phyloP scores from a whole-genome alignment of 768 basidiomycete genomes.

The Gautieria morchelliformis region DNA sequence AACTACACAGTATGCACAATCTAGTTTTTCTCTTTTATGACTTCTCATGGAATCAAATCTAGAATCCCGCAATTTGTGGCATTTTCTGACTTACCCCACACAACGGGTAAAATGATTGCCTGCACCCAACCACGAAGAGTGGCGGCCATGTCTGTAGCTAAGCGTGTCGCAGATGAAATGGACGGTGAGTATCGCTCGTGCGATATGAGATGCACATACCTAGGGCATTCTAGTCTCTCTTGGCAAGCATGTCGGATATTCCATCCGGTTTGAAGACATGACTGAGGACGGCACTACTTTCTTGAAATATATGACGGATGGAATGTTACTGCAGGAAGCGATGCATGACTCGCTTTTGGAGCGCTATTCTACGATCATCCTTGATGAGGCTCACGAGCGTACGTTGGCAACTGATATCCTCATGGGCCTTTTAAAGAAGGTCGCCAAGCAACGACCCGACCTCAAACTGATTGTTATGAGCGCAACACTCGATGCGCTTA shows the following conservation, averaged over 20 bases:
- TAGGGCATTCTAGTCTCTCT: constrained; percentile 54
- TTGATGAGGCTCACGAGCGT: constrained; percentile 98
- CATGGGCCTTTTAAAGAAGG: constrained; percentile 88
- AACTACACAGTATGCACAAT: constrained; percentile 72
- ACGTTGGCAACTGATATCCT: constrained; percentile 97
- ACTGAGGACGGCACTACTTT: constrained; percentile 85
- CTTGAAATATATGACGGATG: constrained; percentile 99
- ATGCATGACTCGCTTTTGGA: constrained; percentile 90
- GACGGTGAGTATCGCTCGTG: constrained; percentile 73
- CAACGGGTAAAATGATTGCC: constrained; percentile 82
- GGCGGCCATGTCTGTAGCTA: constrained; percentile 96
- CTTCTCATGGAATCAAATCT: constrained; percentile 14
- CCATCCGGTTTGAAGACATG: constrained; percentile 98
- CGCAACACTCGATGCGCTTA: constrained; percentile 91
- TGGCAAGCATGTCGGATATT: constrained; percentile 93
- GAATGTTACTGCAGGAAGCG: constrained; percentile 96
- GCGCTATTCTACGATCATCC: constrained; percentile 94
- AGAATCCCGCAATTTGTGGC: constrained; percentile 97
- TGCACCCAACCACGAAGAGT: constrained; percentile 97
- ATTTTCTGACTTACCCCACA: constrained; percentile 87
- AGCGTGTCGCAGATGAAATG: constrained; percentile 98
- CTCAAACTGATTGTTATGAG: constrained; percentile 99
- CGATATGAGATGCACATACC: neutral
- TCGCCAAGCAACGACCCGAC: constrained; percentile 73
- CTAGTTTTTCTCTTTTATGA: neutral